These are phyloP conservation scores for Tulasnella sp. DNA, from an alignment of 768 basidiomycete genomes.

Conservation along the genomic window DNA sequence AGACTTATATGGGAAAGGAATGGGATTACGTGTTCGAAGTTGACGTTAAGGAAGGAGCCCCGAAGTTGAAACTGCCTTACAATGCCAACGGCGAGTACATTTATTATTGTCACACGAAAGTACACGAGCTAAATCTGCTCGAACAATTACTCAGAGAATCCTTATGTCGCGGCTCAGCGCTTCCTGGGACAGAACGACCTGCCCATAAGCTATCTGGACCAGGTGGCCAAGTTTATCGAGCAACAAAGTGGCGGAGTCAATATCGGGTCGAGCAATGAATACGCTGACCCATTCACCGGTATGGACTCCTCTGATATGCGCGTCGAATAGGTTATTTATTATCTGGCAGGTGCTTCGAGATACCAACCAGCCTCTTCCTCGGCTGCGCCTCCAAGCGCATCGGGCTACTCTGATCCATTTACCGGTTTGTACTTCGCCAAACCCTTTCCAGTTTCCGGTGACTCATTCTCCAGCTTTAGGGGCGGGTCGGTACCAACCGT, in stretches of 20 bases:
- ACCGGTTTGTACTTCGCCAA: slow-evolving; percentile 20
- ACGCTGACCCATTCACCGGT: slow-evolving; percentile 92
- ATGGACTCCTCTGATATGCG: slow-evolving; percentile 31
- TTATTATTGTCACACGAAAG: background rate
- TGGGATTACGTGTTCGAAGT: slow-evolving; percentile 99
- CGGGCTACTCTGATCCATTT: slow-evolving; percentile 33
- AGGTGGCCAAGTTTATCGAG: slow-evolving; percentile 92
- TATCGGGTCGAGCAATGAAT: slow-evolving; percentile 59
- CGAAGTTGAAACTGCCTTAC: slow-evolving; percentile 92
- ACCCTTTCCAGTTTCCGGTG: background rate
- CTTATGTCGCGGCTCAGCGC: slow-evolving; percentile 83
- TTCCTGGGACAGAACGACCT: slow-evolving; percentile 86
- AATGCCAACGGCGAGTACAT: slow-evolving; percentile 72
- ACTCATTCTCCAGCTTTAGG: background rate
- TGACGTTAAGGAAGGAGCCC: slow-evolving; percentile 89
- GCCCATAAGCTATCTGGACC: slow-evolving; percentile 78
- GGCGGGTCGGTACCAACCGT: slow-evolving; percentile 4
- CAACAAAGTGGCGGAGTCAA: slow-evolving; percentile 82
- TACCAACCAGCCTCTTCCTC: slow-evolving; percentile 55
- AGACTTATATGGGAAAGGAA: slow-evolving; percentile 90
- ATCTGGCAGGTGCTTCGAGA: slow-evolving; percentile 58
- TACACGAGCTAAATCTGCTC: background rate
- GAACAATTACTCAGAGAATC: slow-evolving; percentile 68
- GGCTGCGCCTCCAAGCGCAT: slow-evolving; percentile 37
- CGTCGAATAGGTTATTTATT: background rate